Conservation (phyloP, 139 green algal species). For the Chlamydomonas asymmetrica region DNA sequence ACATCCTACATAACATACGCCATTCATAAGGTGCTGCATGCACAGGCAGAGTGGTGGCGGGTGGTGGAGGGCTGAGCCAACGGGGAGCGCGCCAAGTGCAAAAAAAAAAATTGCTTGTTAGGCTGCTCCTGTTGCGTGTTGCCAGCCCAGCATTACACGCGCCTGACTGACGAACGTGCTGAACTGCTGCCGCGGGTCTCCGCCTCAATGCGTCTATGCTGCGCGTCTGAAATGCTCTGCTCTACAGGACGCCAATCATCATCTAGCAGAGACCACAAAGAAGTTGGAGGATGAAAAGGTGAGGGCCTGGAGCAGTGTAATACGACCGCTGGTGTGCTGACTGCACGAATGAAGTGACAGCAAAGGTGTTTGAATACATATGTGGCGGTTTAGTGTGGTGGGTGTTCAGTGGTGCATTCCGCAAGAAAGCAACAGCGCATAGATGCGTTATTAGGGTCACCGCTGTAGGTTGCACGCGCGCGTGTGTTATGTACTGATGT, state of each 20-base stretch:
- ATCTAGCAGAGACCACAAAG: slow-evolving; percentile 37
- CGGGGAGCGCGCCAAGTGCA: not conserved
- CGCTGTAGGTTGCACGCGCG: not conserved
- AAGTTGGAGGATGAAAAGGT: slow-evolving; percentile 46
- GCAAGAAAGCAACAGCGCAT: not conserved
- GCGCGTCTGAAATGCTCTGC: too few species aligned
- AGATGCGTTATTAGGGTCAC: not conserved
- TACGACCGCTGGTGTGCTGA: not conserved
- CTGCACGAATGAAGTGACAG: not conserved
- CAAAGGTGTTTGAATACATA: too few species aligned
- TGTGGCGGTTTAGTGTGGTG: too few species aligned
- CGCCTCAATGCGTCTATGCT: too few species aligned
- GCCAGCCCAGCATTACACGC: not conserved
- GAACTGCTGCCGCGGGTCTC: not conserved
- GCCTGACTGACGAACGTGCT: not conserved
- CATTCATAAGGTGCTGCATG: too few species aligned
- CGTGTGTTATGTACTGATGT: not conserved
- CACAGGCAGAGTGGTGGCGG: too few species aligned
- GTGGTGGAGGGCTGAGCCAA: slow-evolving; percentile 9
- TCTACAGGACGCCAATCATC: slow-evolving; percentile 27
- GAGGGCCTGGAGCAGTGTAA: not conserved
- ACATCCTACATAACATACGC: slow-evolving; percentile 40
- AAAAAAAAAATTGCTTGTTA: not conserved
- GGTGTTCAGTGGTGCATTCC: not conserved
- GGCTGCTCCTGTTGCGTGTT: not conserved